Percentiles rank a stretch among this genome's conserved stretches.
Evolutionary conservation across 2,329 filamentous ascomycete genomes (phyloP).

Genomic region (Ophiostoma perfectum): DNA sequence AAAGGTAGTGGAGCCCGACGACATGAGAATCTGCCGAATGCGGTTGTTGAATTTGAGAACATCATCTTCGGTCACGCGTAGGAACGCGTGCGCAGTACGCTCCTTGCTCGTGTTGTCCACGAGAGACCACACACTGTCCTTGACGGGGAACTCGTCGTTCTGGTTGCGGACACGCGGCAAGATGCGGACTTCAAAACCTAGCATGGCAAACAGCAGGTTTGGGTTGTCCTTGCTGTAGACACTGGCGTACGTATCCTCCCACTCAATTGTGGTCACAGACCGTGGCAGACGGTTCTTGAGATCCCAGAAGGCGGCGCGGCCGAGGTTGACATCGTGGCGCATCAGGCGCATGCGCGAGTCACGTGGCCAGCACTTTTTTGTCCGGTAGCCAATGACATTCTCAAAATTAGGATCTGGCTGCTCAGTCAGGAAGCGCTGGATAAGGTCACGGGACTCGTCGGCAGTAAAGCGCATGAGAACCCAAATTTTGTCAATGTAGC

Average conservation of each 20-base stretch:
- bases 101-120: constrained; percentile 97
- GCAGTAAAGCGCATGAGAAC: constrained; percentile 91
- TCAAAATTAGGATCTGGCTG: constrained; percentile 99
- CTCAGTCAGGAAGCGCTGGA: constrained; percentile 95
- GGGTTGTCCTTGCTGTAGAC: constrained; percentile 98
- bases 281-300: constrained; percentile 92
- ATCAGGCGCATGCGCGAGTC: constrained; percentile 97
- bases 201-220: constrained; percentile 96
- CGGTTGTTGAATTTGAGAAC: constrained; percentile 99
- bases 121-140: constrained; percentile 96
- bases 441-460: constrained; percentile 90
- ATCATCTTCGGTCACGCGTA: constrained; percentile 96
- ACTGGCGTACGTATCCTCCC: constrained; percentile 97
- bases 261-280: constrained; percentile 94
- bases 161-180: constrained; percentile 90
- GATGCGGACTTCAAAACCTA: constrained; percentile 93
- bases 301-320: constrained; percentile 97
- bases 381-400: constrained; percentile 97
- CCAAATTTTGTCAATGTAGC: constrained; percentile 98
- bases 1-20: constrained; percentile 97
- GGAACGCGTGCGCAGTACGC: constrained; percentile 91
- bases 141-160: constrained; percentile 94
- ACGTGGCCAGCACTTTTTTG: constrained; percentile 98
- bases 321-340: constrained; percentile 97
- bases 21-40: constrained; percentile 98